Percentiles rank a stretch among this genome's conserved stretches.
Conservation (phyloP, 2,329 filamentous ascomycete genomes). For the Cordyceps javanica region DNA sequence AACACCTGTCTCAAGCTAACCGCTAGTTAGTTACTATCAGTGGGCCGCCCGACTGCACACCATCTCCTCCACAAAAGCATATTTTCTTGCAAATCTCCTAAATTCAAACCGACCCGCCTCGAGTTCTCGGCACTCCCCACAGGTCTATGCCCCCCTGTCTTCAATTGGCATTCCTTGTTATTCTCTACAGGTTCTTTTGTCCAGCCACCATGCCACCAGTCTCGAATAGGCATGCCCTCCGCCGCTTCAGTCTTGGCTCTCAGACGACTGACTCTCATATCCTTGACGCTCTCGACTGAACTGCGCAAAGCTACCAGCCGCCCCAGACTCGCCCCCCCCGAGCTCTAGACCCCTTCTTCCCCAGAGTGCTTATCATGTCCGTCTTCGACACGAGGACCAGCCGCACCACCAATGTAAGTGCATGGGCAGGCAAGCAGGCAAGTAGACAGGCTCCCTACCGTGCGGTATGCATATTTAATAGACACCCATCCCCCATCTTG, state of each 20-base stretch:
- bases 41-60: neutral
- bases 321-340: neutral
- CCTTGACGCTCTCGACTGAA: neutral
- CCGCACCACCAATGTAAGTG: neutral
- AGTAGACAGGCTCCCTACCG: too few species aligned
- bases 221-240: constrained; percentile 19
- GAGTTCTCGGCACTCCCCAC: constrained; percentile 8
- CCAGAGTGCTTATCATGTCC: constrained; percentile 6
- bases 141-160: neutral
- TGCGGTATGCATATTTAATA: constrained; percentile 1
- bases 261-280: neutral
- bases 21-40: too few species aligned
- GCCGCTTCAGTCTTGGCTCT: constrained; percentile 18
- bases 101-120: neutral
- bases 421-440: too few species aligned
- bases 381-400: neutral
- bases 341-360: constrained; percentile 7
- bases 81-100: constrained; percentile 2
- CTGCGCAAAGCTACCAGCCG: neutral
- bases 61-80: constrained; percentile 7
- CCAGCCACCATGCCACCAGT: constrained; percentile 13
- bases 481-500: neutral
- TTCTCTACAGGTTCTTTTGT: constrained; percentile 17
- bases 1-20: neutral
- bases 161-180: neutral